Evolutionary conservation across 2,329 filamentous ascomycete genomes (phyloP), one percentile per base, ranked within the genome.

Genomic region (Alternaria brassicae): DNA sequence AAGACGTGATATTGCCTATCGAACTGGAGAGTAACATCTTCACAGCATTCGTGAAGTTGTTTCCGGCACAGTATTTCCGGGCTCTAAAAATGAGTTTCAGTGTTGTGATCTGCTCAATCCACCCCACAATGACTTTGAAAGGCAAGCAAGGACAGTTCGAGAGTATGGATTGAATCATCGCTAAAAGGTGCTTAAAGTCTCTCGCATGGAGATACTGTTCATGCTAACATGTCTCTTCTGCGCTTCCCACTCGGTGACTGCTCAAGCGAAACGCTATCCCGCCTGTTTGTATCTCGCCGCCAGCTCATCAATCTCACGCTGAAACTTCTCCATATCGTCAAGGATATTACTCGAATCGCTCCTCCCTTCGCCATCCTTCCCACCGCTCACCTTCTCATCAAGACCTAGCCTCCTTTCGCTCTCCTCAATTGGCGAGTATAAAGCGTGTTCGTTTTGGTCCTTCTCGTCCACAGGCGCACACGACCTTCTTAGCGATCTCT

Each of bases 311-410:
- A 79, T 75, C 65, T 79, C 77, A 7, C 68, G 66, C 60, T 79
- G 77, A 28, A 79, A 77, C 60, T 65, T 72, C 32, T 78, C 76
- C 75, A 79, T 76, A 49, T 79, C 77, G 49, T 76, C 74, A 13
- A 79, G 56, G 5, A 79, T 75, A 56, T 70, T 77, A 15, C 57
- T 66, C 8, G 69, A 61, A 34, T 67, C 66, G 34, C 61, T 72
- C 30, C 62, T 60, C 8, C 30, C 17, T 17, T 32, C 45, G 37
- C 42, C 41, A 6, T 48, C 42, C 42, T 47, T 53, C 17, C 19
- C 37, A 21, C 15, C 13, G 21, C 28, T 23, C 13, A 19, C 6
- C 6, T 39, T 55, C 30, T 58, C 51, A 27, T 58, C 34, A 7
- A 27, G 15, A 10, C 59, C 66, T 15, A 69, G 9, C 21, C 37